Base-by-base conservation (phyloP, 2,329 filamentous ascomycete species). In the Geoglossum cookeanum region DNA sequence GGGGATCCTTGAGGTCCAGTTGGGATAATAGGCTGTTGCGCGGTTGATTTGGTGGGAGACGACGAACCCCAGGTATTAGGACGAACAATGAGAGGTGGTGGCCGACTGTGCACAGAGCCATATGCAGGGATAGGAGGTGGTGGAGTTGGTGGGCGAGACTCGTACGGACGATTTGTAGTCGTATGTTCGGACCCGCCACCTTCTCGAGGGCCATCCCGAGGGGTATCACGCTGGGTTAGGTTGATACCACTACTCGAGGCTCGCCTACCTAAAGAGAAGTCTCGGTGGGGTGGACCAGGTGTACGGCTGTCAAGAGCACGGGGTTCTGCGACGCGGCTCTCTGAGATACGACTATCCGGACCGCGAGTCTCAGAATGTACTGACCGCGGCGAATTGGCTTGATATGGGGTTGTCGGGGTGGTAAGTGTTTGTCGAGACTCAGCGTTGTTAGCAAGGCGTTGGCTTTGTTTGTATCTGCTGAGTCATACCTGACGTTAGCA, bases 61-160 rank as follows among this genome's bases (percentile, higher is more conserved):
- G 66, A 62, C 4, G 70, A 69, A 60, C 67, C 68, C 71, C 71
- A 73, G 29, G 71, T 70, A 61, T 71, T 70, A 22, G 67, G 66
- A n/a, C 62, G 62, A 7, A 61, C 56, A n/a, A 56, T 59, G 42
- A 52, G 22, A 47, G 56, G 47, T 17, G 33, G 32, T 37, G 57
- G 51, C 22, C 32, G 47, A 47, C 27, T 45, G 1, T 59, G 57
- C 42, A 70, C 65, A 57, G 71, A 73, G 32, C 74, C 74, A 65
- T 79, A 79, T n/a, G 76, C 75, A 30, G 77, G 77, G 13, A 79
- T 75, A 56, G 72, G 70, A 15, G 74, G 74, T 30, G 75, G 75
- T 42, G 76, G 75, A 9, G 76, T 76, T 17, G 75, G 76, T n/a
- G 70, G 67, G 57, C 73, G 71, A 53, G 70, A 70, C 44, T 68